Evolutionary conservation across 108 stramenopile species (phyloP), one percentile per base, ranked within the genome.

Genomic region (Fistulifera pelliculosa): DNA sequence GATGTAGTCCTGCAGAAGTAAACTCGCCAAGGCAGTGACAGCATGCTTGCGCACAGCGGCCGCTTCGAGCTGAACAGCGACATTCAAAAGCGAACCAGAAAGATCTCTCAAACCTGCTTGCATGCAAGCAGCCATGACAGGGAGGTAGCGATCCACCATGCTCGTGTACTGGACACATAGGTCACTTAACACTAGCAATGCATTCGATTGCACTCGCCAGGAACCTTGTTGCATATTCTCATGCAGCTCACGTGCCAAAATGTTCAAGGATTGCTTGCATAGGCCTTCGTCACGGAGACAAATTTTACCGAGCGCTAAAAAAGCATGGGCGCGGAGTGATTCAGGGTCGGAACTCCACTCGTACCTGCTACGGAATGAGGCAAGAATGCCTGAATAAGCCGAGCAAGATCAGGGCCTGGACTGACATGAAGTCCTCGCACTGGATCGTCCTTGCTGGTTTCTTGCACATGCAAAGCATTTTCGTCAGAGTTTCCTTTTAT

Each of bases 1-100:
- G 54, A 98, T 75, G 72, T 91, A 96, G 66, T 98, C 96, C 70
- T 98, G 95, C 15, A 94, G 57, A 17, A 98, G 40, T 25, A 98
- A 61, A 45, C 78, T 84, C 11, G 85, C 84, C 26, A 98, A 65
- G 7, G 96, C 61, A 39, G 94, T 47, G 10, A 98, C 61, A 21
- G 95, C 94, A 47, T 95, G 85, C 56, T 92, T 87, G 24, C 95
- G 81, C 23, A 94, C 80, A 15, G 91, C 49, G 27, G 72, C 66
- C 42, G 41, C 38, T 24, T 52, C 41, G 49, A 22, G 52, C 17
- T 65, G 56, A 21, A 38, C 14, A 21, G 18, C 2, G 41, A 52
- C 47, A 14, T 56, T 51, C 26, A 56, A 52, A 21, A 45, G 7
- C 4, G 16, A 17, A 5, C 44, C 44, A 24, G 48, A 42, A 13